phyloP scores from a whole-genome alignment of 116 monocot species.

The Iris pallida region DNA sequence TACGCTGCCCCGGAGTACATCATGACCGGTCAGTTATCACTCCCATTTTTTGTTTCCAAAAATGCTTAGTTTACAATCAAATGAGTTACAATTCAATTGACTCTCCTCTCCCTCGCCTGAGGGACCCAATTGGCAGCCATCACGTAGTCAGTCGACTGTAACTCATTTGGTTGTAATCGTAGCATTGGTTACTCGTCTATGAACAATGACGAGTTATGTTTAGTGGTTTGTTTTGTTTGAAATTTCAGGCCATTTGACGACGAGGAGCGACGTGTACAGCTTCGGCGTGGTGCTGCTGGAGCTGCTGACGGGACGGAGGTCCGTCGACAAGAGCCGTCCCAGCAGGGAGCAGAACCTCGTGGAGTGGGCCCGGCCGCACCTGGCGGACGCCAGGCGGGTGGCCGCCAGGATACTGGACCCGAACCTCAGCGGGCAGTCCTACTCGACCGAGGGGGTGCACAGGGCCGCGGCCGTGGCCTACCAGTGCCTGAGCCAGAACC shows the following conservation, averaged over 20 bases:
- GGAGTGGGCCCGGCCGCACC: slow-evolving; percentile 17
- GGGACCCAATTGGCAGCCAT: no score
- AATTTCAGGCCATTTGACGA: slow-evolving; percentile 23
- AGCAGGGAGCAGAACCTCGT: slow-evolving; percentile 23
- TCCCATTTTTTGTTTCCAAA: no score
- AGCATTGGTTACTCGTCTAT: no score
- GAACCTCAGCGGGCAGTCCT: slow-evolving; percentile 15
- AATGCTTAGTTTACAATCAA: no score
- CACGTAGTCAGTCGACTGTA: no score
- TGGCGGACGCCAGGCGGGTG: slow-evolving; percentile 7
- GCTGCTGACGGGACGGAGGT: slow-evolving; percentile 19
- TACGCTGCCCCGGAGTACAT: no score
- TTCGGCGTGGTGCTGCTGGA: slow-evolving; percentile 23
- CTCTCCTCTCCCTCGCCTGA: no score
- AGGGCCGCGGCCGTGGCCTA: slow-evolving; percentile 16
- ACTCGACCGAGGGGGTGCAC: slow-evolving; percentile 15
- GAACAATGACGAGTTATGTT: no score
- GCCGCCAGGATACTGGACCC: slow-evolving; percentile 11
- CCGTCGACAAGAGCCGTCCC: slow-evolving; percentile 15
- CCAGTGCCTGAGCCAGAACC: slow-evolving; percentile 21
- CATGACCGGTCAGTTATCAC: no score
- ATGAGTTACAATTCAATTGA: no score
- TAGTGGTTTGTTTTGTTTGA: neutral
- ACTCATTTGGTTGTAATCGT: no score
- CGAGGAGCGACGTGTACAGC: slow-evolving; percentile 29